These are phyloP conservation scores for Neostapfia colusana DNA, from an alignment of 176 grass and related monocot genomes.

Conservation along the genomic window DNA sequence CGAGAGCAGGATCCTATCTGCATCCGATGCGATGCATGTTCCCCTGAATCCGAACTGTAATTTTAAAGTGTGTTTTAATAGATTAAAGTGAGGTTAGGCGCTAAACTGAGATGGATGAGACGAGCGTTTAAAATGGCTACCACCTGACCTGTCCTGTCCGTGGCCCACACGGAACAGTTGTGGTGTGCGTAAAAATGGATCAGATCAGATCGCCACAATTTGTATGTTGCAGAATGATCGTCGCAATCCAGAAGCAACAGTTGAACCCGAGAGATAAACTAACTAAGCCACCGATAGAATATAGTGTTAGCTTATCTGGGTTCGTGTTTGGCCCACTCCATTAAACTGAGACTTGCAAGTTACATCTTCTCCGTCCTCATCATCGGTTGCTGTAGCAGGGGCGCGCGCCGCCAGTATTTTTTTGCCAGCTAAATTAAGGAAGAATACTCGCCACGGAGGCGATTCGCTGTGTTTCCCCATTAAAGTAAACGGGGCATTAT, in stretches of 20 bases:
- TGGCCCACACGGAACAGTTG: not conserved
- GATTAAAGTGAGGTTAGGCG: not conserved
- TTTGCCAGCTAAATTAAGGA: conserved; percentile 29
- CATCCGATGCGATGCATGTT: conserved; percentile 21
- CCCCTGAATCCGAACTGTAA: conserved; percentile 33
- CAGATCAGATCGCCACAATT: not conserved
- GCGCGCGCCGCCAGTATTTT: conserved; percentile 18
- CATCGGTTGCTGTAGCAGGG: not conserved
- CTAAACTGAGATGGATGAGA: conserved; percentile 13
- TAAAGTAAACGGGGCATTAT: conserved; percentile 27
- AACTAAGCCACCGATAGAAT: not conserved
- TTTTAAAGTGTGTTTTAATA: too few relatives aligned
- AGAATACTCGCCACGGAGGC: conserved; percentile 42
- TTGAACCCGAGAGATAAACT: too few relatives aligned
- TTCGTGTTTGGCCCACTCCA: conserved; percentile 24
- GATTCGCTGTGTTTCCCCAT: conserved; percentile 34
- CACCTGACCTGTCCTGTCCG: conserved; percentile 12
- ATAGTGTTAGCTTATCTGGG: conserved; percentile 22
- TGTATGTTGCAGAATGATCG: not conserved
- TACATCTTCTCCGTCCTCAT: conserved; percentile 33
- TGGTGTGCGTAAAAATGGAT: not conserved
- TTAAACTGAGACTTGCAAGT: conserved; percentile 55
- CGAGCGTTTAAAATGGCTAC: too few relatives aligned
- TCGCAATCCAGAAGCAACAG: not conserved
- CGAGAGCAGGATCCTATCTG: conserved; percentile 34